Evolutionary conservation across 1,284 basidiomycete genomes (phyloP).

Genomic region (Sanguinoderma infundibulare): DNA sequence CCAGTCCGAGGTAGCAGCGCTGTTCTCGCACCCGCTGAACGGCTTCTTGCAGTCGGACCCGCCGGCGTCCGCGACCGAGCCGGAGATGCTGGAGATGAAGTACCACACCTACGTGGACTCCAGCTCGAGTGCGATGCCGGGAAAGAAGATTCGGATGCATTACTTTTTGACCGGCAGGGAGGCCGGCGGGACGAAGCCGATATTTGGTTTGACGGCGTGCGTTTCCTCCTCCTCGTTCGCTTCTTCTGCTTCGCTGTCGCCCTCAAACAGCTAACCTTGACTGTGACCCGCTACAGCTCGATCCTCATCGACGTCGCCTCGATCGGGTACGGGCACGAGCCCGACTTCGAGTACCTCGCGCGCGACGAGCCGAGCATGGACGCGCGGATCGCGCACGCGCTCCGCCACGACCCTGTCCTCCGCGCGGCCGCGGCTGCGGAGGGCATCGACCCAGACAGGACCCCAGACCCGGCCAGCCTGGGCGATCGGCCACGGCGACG

Average conservation of each 20-base stretch:
- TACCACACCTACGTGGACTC: constrained; percentile 73
- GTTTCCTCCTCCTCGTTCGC: constrained; percentile 42
- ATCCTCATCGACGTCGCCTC: constrained; percentile 74
- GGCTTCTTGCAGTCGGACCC: constrained; percentile 73
- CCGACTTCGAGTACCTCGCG: constrained; percentile 67
- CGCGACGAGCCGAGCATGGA: constrained; percentile 56
- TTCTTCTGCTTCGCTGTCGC: background rate
- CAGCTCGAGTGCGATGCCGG: constrained; percentile 45
- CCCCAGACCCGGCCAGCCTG: constrained; percentile 24
- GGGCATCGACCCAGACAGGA: constrained; percentile 40
- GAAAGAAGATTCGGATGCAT: constrained; percentile 62
- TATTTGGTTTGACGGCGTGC: constrained; percentile 77
- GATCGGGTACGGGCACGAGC: constrained; percentile 65
- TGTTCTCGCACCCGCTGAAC: constrained; percentile 83
- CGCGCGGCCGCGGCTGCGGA: constrained; percentile 56
- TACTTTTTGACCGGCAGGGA: constrained; percentile 84
- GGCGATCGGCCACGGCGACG: constrained; percentile 2
- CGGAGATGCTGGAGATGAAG: constrained; percentile 55
- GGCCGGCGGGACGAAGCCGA: constrained; percentile 79
- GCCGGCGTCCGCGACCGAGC: constrained; percentile 62
- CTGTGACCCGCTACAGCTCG: constrained; percentile 45
- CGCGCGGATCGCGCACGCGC: constrained; percentile 64
- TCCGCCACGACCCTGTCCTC: constrained; percentile 51
- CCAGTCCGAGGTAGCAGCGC: constrained; percentile 70
- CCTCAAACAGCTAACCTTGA: background rate